Evolutionary conservation across 2,329 filamentous ascomycete species (phyloP), one percentile per base, ranked within the genome.

Genomic region (Colletotrichum australisinense): DNA sequence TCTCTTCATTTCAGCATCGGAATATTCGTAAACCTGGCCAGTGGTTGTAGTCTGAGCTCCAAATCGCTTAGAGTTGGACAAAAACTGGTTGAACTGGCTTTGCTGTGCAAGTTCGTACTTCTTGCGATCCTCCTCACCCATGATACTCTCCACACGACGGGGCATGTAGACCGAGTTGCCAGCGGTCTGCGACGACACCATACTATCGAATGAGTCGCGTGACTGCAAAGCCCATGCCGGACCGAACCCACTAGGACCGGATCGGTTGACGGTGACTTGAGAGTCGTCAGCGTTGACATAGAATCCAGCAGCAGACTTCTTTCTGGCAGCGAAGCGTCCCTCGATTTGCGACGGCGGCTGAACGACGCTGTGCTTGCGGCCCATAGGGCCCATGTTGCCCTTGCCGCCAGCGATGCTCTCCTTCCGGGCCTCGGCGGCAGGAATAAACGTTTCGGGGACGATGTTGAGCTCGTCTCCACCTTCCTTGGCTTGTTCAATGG

Each of bases 381-480:
- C 84, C 74, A 90, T 78, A 1, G 81, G 82, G 35, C 83, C 80
- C 57, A 72, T 56, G n/a, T 46, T 22, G 74, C 76, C 65, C 74
- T 63, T 66, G 77, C 76, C 68, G 81, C 81, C 53, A 78, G 73
- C 67, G 74, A 77, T 81, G 79, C 75, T 80, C 75, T 78, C 80
- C 82, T 66, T 86, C 38, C 81, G 83, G 9, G 89, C 90, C 63
- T 91, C 87, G 5, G 86, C 82, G 4, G 90, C 89, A 0, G 87
- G 87, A 69, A 89, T 90, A 84, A 98, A 98, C 0, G 94, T 95
- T 80, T 97, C 94, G 0, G 95, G 93, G 11, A 97, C 91, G 63
- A 98, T 90, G 77, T 98, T 98, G 69, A 98, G 89, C 76, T 98
- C 96, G 79, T 98, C 95, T 0, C 95, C 95, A 12, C 89, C 88